A percentile compares a stretch with the other conserved stretches of the same genome.
phyloP scores from a whole-genome alignment of 176 grass and related monocot genomes.

The Cenchrus purpureus region DNA sequence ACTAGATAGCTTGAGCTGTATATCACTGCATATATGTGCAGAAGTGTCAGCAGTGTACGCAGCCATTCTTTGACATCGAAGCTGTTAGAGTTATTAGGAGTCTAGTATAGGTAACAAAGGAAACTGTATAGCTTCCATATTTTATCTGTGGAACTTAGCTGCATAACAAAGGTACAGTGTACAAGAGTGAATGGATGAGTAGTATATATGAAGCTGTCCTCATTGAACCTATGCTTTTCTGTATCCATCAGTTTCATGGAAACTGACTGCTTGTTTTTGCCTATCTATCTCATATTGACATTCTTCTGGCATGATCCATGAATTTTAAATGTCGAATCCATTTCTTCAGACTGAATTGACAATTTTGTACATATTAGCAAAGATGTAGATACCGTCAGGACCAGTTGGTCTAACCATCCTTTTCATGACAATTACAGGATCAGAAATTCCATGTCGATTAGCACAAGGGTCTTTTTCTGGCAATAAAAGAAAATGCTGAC shows the following conservation, averaged over 20 bases:
- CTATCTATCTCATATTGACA: constrained; percentile 26
- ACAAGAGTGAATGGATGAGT: background rate
- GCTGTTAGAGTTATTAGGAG: constrained; percentile 22
- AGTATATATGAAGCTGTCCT: background rate
- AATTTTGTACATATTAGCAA: constrained; percentile 18
- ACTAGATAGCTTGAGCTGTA: constrained; percentile 7
- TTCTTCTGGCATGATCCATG: background rate
- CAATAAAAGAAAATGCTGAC: constrained; percentile 30
- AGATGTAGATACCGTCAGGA: constrained; percentile 22
- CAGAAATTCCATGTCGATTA: constrained; percentile 17
- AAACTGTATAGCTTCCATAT: background rate
- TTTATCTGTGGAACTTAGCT: constrained; percentile 5
- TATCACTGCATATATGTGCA: background rate
- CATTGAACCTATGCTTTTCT: constrained; percentile 17
- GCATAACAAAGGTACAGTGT: background rate
- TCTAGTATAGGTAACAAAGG: background rate
- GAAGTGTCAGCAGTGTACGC: background rate
- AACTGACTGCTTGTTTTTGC: constrained; percentile 40
- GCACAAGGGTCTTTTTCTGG: constrained; percentile 15
- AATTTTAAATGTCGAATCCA: background rate
- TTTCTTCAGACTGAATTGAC: constrained; percentile 33
- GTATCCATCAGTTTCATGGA: constrained; percentile 18
- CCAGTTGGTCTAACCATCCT: constrained; percentile 35
- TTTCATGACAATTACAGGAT: constrained; percentile 53
- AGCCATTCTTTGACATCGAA: constrained; percentile 33